Evolutionary conservation across 2,329 filamentous ascomycete species (phyloP).

Genomic region (Coleophoma eucalyptorum): DNA sequence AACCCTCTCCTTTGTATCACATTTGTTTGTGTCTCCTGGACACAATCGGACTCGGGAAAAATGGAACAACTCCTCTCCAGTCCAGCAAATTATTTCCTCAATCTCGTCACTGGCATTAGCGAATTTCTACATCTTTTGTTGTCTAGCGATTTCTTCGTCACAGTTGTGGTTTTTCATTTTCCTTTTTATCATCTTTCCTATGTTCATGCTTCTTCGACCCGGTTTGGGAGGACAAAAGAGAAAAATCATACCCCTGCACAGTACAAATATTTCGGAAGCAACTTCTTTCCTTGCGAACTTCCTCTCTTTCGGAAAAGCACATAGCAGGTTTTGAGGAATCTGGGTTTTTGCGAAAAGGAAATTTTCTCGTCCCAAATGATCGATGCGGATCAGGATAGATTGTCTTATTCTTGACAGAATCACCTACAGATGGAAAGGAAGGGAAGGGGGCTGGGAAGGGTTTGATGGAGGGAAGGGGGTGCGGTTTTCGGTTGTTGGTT

Average conservation of each 20-base stretch:
- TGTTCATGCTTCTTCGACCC: not conserved
- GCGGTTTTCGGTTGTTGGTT: not conserved
- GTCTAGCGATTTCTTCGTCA: constrained; percentile 15
- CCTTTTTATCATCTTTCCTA: constrained; percentile 1
- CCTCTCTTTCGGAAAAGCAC: too few species aligned
- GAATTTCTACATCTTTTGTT: constrained; percentile 32
- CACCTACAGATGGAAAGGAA: not conserved
- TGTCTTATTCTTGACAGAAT: not conserved
- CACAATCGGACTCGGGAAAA: constrained; percentile 6
- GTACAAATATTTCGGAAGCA: not conserved
- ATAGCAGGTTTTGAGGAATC: too few species aligned
- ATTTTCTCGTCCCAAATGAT: not conserved
- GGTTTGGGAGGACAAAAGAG: not conserved
- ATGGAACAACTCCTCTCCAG: not conserved
- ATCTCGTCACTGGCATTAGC: constrained; percentile 45
- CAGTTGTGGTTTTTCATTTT: constrained; percentile 1
- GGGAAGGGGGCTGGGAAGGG: not conserved
- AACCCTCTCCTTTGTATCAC: constrained; percentile 22
- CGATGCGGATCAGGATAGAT: not conserved
- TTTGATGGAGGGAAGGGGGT: not conserved
- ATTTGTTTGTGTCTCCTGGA: constrained; percentile 18
- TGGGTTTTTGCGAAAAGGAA: not conserved
- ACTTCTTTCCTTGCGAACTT: not conserved
- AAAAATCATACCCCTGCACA: not conserved
- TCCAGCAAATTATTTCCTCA: not conserved